phyloP scores from a whole-genome alignment of 495 filamentous ascomycete genomes.

The Talaromyces liani region DNA sequence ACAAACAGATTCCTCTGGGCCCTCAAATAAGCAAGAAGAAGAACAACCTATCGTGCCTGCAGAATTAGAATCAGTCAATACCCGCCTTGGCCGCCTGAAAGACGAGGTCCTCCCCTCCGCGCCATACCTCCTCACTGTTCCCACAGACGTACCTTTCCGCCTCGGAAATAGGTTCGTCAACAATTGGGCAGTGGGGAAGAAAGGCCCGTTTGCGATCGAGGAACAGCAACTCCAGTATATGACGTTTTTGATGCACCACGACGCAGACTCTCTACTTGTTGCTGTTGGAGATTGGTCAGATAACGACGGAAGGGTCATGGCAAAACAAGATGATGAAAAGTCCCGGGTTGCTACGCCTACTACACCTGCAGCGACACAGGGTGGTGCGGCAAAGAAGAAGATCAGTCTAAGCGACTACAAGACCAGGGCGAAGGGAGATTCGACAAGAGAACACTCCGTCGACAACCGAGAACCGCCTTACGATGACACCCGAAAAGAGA shows the following conservation, averaged over 20 bases:
- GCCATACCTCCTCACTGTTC: slow-evolving; percentile 43
- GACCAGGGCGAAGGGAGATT: slow-evolving; percentile 30
- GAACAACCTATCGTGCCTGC: slow-evolving; percentile 18
- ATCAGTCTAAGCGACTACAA: slow-evolving; percentile 46
- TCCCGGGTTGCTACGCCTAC: slow-evolving; percentile 18
- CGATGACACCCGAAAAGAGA: slow-evolving; percentile 17
- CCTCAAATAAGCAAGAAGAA: slow-evolving; percentile 23
- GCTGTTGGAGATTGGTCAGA: slow-evolving; percentile 48
- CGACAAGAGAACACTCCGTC: not conserved
- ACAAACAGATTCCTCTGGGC: slow-evolving; percentile 7
- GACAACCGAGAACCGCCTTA: slow-evolving; percentile 1
- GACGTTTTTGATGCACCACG: slow-evolving; percentile 44
- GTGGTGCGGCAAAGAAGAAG: slow-evolving; percentile 35
- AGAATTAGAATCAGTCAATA: slow-evolving; percentile 30
- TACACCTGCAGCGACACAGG: slow-evolving; percentile 25
- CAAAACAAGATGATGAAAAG: slow-evolving; percentile 25
- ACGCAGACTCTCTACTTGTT: slow-evolving; percentile 37
- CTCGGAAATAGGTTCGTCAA: slow-evolving; percentile 30
- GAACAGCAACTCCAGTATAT: slow-evolving; percentile 49
- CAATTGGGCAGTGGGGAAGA: slow-evolving; percentile 44
- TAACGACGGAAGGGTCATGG: slow-evolving; percentile 39
- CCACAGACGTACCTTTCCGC: slow-evolving; percentile 36
- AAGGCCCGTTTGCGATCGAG: slow-evolving; percentile 36
- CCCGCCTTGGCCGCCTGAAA: slow-evolving; percentile 33
- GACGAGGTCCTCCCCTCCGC: slow-evolving; percentile 40